phyloP scores from a whole-genome alignment of 1,284 basidiomycete species.

The Ustilago tritici region DNA sequence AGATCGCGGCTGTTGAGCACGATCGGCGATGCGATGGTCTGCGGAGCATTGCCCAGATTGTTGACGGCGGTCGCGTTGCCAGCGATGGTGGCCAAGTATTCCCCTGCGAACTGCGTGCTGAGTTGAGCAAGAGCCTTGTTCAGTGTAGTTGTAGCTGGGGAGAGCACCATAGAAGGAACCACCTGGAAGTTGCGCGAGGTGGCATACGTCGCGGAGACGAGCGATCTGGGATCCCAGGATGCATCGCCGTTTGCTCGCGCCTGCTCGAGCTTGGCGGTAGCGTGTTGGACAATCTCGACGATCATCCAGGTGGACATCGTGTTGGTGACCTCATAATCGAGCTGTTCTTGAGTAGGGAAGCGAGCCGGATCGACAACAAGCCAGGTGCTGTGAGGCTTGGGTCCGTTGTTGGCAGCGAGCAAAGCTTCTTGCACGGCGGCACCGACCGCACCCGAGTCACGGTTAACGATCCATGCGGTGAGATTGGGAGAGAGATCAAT shows the following conservation, averaged over 20 bases:
- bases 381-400: conserved; percentile 61
- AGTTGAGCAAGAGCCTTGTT: conserved; percentile 32
- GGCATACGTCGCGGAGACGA: conserved; percentile 53
- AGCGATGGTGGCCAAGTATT: conserved; percentile 43
- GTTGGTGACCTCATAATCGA: conserved; percentile 55
- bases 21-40: conserved; percentile 75
- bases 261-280: conserved; percentile 42
- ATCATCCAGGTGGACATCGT: conserved; percentile 40
- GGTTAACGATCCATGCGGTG: conserved; percentile 59
- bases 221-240: conserved; percentile 49
- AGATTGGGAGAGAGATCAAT: conserved; percentile 51
- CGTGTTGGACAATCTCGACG: conserved; percentile 52
- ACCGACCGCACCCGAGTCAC: conserved; percentile 60
- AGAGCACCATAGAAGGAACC: conserved; percentile 44
- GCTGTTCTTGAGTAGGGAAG: conserved; percentile 37
- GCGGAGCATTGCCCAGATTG: conserved; percentile 73
- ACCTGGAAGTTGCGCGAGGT: conserved; percentile 56
- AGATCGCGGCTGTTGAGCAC: conserved; percentile 75
- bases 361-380: conserved; percentile 31
- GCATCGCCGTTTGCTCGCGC: conserved; percentile 59
- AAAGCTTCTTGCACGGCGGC: conserved; percentile 40
- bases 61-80: conserved; percentile 46
- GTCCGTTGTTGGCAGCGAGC: conserved; percentile 44
- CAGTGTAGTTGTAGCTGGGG: conserved; percentile 39
- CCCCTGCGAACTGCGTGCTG: conserved; percentile 25